Evolutionary conservation across 495 filamentous ascomycete species (phyloP).

Genomic region (Aspergillus diversus): DNA sequence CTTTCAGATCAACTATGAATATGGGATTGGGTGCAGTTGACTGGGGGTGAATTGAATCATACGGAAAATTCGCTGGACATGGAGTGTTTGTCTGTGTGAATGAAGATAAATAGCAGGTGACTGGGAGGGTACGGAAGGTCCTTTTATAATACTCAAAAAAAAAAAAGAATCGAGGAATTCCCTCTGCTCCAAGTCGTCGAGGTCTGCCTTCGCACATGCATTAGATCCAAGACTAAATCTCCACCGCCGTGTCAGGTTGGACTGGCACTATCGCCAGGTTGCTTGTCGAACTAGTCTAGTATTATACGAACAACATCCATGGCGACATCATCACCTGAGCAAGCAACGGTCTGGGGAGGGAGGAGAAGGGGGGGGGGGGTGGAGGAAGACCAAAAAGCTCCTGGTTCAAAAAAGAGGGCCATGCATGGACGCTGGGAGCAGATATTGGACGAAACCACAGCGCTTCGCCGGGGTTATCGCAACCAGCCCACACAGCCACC

Average conservation of each 20-base stretch:
- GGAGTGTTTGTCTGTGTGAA: slow-evolving; percentile 13
- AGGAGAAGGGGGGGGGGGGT: background rate
- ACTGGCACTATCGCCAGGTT: slow-evolving; percentile 1
- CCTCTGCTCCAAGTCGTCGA: slow-evolving; percentile 20
- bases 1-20: slow-evolving; percentile 17
- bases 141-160: slow-evolving; percentile 12
- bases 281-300: slow-evolving; percentile 6
- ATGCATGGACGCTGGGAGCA: slow-evolving; percentile 20
- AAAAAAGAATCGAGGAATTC: slow-evolving; percentile 8
- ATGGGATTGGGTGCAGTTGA: slow-evolving; percentile 2
- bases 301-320: slow-evolving; percentile 28
- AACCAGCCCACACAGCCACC: slow-evolving; percentile 25
- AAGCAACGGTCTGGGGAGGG: slow-evolving; percentile 11
- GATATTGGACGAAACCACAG: slow-evolving; percentile 19
- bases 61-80: slow-evolving; percentile 7
- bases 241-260: slow-evolving; percentile 11
- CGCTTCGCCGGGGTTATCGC: slow-evolving; percentile 2
- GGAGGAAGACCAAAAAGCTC: slow-evolving; percentile 8
- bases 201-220: slow-evolving; percentile 25
- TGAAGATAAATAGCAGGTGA: slow-evolving; percentile 2
- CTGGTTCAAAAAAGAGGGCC: slow-evolving; percentile 15
- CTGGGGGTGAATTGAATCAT: slow-evolving; percentile 19
- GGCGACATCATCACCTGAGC: slow-evolving; percentile 32
- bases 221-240: slow-evolving; percentile 22
- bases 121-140: slow-evolving; percentile 1